These are phyloP conservation scores for Eucalyptus cloeziana DNA, from an alignment of 345 rosid genomes.

Conservation along the genomic window DNA sequence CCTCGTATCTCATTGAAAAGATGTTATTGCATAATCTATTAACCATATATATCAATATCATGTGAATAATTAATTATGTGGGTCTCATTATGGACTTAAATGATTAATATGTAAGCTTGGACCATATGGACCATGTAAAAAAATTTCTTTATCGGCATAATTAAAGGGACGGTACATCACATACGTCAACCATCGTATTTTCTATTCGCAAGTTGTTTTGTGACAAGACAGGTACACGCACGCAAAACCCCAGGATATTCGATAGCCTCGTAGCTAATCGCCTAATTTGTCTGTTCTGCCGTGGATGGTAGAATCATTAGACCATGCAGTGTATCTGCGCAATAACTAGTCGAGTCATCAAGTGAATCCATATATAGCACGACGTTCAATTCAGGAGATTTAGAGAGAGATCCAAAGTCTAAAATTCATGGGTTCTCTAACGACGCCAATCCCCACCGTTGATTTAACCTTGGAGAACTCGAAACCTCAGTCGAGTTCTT, in stretches of 20 bases:
- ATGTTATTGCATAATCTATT: not conserved
- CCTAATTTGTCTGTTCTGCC: not conserved
- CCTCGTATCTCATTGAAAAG: not conserved
- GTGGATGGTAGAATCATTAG: not conserved
- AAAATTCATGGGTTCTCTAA: conserved; percentile 10
- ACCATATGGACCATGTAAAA: not conserved
- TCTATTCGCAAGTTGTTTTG: not conserved
- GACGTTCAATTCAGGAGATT: not conserved
- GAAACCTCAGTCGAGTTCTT: conserved; percentile 4
- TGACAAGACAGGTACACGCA: not conserved
- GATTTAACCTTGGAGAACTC: conserved; percentile 6
- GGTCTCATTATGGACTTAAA: not conserved
- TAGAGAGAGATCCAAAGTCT: not conserved
- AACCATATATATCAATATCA: not conserved
- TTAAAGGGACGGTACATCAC: not conserved
- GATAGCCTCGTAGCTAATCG: not conserved
- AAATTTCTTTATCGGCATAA: too few relatives aligned
- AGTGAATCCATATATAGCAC: not conserved
- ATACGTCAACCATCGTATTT: not conserved
- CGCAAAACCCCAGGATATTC: not conserved
- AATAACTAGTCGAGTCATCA: not conserved
- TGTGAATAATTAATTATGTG: not conserved
- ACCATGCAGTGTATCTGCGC: not conserved
- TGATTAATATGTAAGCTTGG: not conserved
- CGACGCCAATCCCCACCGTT: conserved; percentile 7